Evolutionary conservation across 2,329 filamentous ascomycete species (phyloP), one percentile per base, ranked within the genome.

Genomic region (Microcera coccophila): DNA sequence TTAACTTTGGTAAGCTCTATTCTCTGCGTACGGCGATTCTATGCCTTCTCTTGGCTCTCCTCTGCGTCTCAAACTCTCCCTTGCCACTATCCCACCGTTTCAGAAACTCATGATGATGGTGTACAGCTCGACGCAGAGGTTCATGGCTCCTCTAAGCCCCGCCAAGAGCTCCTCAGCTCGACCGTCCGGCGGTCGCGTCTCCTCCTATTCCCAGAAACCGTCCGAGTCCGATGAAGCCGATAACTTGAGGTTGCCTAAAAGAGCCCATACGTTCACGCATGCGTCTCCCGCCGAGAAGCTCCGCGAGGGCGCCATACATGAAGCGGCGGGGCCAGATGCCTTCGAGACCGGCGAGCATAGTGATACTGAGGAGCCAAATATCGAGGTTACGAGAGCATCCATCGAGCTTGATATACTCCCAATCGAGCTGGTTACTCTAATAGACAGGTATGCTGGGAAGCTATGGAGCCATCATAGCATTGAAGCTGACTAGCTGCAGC

Each of bases 381-480:
- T 66, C 4, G 76, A 80, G 47, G 56, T 65, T 2, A 71, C 71
- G 1, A 63, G 78, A 45, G 68, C 72, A 17, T 81, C 85, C 3
- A 78, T 87, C 49, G 84, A 87, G 44, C 84, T 93, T 50, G 88
- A 95, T 57, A 87, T 95, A 59, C 80, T 98, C 32, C 93, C 93
- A 12, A 93, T 96, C 58, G 93, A 98, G 74, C 79, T 98, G 45
- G 78, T 93, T 45, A 93, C 88, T 64, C 71, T 96, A 61, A 89
- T 86, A 16, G 91, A 97, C 66, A 87, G 87, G 88, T 90, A 72
- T 48, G 64, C 52, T 31, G 22, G n/a, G 9, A 12, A 36, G 19
- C 37, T 28, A 18, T n/a, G 10, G 22, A 42, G 40, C 20, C 22
- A 20, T 4, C 7, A n/a, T n/a, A 31, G 34, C 17, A 17, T 15